Evolutionary conservation across 306 rosid genomes (phyloP).

Genomic region (Fragaria iinumae): DNA sequence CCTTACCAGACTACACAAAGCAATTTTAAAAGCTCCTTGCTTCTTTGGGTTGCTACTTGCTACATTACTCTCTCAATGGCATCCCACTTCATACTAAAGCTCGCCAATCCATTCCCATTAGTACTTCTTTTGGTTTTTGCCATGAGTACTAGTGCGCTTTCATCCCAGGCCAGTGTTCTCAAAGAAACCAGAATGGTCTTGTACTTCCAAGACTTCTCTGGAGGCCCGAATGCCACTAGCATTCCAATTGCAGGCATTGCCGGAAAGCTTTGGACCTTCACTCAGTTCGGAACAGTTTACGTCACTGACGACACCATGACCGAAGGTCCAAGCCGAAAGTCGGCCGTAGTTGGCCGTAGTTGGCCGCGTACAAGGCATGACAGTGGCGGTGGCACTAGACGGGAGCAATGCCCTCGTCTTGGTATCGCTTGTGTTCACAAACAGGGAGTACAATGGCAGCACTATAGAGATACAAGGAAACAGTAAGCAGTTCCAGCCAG

Average conservation of each 20-base stretch:
- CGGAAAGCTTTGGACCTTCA: neutral
- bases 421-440: conserved; percentile 15
- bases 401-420: neutral
- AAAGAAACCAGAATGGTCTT: neutral
- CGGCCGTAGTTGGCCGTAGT: neutral
- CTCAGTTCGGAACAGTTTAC: neutral
- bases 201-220: neutral
- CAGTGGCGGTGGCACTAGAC: neutral
- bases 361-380: neutral
- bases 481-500: conserved; percentile 15
- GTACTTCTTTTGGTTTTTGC: neutral
- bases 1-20: no score
- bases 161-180: neutral
- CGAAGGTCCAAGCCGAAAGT: no score
- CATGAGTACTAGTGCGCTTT: neutral
- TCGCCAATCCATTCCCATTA: no score
- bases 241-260: neutral
- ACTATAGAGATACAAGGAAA: conserved; percentile 25
- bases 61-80: neutral
- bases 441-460: conserved; percentile 19
- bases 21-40: no score
- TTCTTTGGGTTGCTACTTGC: no score
- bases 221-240: neutral
- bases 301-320: neutral
- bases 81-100: neutral